These are phyloP conservation scores for Brassica cretica DNA, from an alignment of 345 rosid species.

Conservation along the genomic window DNA sequence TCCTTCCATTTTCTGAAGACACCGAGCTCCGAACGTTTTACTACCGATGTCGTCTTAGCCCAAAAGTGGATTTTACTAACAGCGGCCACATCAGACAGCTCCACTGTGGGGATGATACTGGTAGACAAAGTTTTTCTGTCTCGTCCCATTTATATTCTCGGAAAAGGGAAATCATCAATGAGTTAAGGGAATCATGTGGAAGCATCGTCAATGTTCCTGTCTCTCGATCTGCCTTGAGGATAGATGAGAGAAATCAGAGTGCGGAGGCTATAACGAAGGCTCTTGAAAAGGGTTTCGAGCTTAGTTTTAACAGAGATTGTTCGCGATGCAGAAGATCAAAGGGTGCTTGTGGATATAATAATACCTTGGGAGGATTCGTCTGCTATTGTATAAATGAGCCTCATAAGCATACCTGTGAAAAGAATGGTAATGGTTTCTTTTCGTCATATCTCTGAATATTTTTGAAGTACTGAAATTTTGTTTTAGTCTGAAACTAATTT, in stretches of 20 bases:
- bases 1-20: background rate
- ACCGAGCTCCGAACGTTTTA: conserved; percentile 17
- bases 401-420: conserved; percentile 8
- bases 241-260: background rate
- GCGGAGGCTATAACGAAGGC: conserved; percentile 14
- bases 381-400: conserved; percentile 37
- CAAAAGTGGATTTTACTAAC: rapidly evolving
- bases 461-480: background rate
- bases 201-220: conserved; percentile 22
- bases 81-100: background rate
- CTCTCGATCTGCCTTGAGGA: background rate
- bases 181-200: conserved; percentile 3
- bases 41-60: conserved; percentile 26
- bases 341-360: conserved; percentile 42
- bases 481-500: background rate
- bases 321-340: background rate
- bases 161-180: background rate
- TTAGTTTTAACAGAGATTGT: conserved; percentile 18
- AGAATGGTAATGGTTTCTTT: background rate
- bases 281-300: conserved; percentile 36
- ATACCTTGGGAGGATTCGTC: background rate
- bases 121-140: background rate
- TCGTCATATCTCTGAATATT: background rate
- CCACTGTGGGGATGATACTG: background rate
- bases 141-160: no score